These are phyloP conservation scores for Fusarium anthophilum DNA, from an alignment of 2,329 filamentous ascomycete species.

Conservation along the genomic window DNA sequence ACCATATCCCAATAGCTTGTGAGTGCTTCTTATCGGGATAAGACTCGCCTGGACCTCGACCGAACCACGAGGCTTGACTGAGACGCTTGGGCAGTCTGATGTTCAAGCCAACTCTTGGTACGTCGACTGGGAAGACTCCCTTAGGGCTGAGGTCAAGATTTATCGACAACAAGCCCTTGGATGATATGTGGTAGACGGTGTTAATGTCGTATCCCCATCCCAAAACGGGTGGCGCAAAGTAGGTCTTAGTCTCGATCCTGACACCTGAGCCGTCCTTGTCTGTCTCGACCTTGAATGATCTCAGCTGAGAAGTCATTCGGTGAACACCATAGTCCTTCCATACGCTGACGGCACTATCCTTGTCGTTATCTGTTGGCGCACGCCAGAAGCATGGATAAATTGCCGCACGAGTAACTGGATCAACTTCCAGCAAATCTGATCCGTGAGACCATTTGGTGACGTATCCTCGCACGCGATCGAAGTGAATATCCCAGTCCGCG, in stretches of 20 bases:
- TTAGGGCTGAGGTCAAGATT: neutral
- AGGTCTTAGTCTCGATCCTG: neutral
- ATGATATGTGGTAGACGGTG: neutral
- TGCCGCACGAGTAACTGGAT: neutral
- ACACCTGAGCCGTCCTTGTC: neutral
- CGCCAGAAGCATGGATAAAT: constrained; percentile 20
- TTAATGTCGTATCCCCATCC: constrained; percentile 11
- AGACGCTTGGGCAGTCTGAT: neutral
- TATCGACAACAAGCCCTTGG: neutral
- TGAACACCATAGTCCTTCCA: constrained; percentile 16
- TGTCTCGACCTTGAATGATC: neutral
- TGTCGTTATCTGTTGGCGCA: constrained; percentile 4
- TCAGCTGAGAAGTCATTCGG: constrained; percentile 6
- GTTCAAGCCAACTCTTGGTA: neutral
- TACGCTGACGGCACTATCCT: neutral
- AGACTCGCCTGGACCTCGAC: constrained; percentile 2
- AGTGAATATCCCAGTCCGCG: neutral
- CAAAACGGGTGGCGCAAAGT: constrained; percentile 3
- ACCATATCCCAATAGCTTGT: neutral
- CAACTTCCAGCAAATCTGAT: neutral
- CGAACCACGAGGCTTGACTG: neutral
- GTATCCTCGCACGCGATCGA: constrained; percentile 6
- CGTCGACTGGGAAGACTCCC: neutral
- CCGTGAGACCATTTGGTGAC: neutral
- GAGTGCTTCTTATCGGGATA: constrained; percentile 5